phyloP scores from a whole-genome alignment of 2,329 filamentous ascomycete genomes.

The Chrysoporthe cubensis region DNA sequence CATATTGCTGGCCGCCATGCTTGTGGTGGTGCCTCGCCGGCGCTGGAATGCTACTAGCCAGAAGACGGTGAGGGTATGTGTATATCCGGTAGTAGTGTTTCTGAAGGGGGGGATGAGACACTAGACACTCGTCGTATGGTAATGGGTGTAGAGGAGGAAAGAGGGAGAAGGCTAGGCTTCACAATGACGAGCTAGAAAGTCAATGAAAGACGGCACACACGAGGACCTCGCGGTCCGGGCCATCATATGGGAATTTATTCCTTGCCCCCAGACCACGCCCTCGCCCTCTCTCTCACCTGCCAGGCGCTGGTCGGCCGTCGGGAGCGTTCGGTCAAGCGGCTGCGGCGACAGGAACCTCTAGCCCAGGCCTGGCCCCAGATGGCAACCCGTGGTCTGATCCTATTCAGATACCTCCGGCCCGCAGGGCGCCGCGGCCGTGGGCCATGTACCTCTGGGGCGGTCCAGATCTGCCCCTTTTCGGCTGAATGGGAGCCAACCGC shows the following conservation, averaged over 20 bases:
- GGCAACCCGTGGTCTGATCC: background rate
- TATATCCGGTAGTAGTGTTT: background rate
- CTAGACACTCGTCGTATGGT: background rate
- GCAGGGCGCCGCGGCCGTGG: background rate
- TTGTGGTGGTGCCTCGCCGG: constrained; percentile 33
- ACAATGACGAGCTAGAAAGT: background rate
- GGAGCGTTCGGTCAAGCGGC: constrained; percentile 42
- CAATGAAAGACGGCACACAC: background rate
- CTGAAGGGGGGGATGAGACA: too few relatives aligned
- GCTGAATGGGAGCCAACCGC: constrained; percentile 42
- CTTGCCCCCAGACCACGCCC: background rate
- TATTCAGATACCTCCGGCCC: background rate
- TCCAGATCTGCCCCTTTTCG: constrained; percentile 33
- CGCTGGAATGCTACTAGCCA: constrained; percentile 1
- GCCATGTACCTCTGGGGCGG: constrained; percentile 5
- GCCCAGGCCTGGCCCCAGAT: constrained; percentile 23
- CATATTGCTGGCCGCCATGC: constrained; percentile 68
- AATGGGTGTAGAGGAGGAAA: background rate
- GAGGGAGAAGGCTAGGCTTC: background rate
- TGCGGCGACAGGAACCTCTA: constrained; percentile 24
- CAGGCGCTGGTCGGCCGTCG: constrained; percentile 29
- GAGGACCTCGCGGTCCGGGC: constrained; percentile 5
- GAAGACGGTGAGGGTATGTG: background rate
- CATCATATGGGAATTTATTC: constrained; percentile 20
- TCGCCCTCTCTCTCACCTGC: background rate